A percentile compares a stretch with the other conserved stretches of the same genome.
Evolutionary conservation across 78 protist species (phyloP).

Genomic region (Paratrimastix pyriformis): DNA sequence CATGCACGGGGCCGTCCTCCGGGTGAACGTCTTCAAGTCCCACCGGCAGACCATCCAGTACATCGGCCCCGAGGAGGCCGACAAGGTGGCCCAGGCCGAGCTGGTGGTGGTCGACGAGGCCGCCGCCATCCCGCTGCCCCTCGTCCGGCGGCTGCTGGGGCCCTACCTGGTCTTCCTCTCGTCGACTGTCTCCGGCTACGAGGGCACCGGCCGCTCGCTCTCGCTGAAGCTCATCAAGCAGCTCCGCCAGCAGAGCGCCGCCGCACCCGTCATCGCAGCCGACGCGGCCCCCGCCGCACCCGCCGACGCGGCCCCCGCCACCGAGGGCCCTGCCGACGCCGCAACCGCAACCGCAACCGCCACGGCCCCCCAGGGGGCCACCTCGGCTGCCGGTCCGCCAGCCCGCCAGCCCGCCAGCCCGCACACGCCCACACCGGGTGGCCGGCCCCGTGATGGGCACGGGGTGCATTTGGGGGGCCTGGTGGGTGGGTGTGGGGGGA

Average conservation of each 20-base stretch:
- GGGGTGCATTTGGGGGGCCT: no score
- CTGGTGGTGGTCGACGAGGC: conserved; percentile 98
- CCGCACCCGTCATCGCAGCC: neutral
- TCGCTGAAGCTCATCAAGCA: conserved; percentile 89
- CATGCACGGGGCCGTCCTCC: conserved; percentile 60
- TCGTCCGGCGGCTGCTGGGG: conserved; percentile 72
- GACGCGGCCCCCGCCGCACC: neutral
- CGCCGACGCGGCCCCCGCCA: neutral
- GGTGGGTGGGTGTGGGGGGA: no score
- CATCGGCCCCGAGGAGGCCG: conserved; percentile 17
- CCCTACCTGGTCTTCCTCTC: conserved; percentile 83
- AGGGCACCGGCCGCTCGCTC: conserved; percentile 99
- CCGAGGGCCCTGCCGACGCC: neutral
- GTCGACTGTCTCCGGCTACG: conserved; percentile 79
- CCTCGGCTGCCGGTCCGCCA: neutral
- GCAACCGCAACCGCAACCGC: neutral
- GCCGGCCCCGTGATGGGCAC: no score
- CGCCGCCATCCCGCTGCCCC: conserved; percentile 98
- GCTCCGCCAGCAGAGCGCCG: conserved; percentile 42
- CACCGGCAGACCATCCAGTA: conserved; percentile 91
- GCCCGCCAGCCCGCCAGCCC: neutral
- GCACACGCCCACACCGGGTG: no score
- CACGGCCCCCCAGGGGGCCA: neutral
- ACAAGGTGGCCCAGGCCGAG: conserved; percentile 56
- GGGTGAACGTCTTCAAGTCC: conserved; percentile 75